Evolutionary conservation across 2,329 filamentous ascomycete species (phyloP).

Genomic region (Fusarium algeriense): DNA sequence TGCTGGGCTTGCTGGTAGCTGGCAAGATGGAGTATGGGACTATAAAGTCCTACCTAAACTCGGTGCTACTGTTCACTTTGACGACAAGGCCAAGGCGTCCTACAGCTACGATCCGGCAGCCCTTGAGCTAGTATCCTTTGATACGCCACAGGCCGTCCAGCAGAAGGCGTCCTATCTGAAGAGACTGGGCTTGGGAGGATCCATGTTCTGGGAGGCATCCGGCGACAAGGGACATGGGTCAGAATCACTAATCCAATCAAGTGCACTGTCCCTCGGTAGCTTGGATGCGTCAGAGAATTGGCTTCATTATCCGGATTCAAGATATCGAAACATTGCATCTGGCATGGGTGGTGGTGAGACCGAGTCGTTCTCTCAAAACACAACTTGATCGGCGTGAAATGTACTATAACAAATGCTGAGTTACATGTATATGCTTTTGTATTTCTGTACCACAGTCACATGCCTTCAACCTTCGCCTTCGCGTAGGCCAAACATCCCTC

Average conservation of each 20-base stretch:
- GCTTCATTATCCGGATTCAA: slow-evolving; percentile 52
- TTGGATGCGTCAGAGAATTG: slow-evolving; percentile 11
- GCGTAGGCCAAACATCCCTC: too few species aligned
- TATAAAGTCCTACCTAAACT: slow-evolving; percentile 14
- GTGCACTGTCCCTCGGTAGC: background rate
- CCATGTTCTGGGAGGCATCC: slow-evolving; percentile 25
- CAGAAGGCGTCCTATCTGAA: slow-evolving; percentile 15
- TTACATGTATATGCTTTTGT: too few species aligned
- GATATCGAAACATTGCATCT: slow-evolving; percentile 65
- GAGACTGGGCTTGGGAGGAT: slow-evolving; percentile 6
- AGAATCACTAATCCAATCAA: slow-evolving; percentile 9
- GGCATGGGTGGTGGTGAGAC: background rate
- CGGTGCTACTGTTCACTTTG: background rate
- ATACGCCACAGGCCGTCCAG: slow-evolving; percentile 10
- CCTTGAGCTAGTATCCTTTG: slow-evolving; percentile 12
- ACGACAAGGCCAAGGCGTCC: slow-evolving; percentile 3
- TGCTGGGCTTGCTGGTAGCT: slow-evolving; percentile 2
- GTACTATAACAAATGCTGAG: too few species aligned
- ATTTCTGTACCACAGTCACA: too few species aligned
- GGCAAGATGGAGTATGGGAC: slow-evolving; percentile 17
- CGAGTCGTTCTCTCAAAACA: too few species aligned
- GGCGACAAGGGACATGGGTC: background rate
- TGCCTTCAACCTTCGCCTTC: too few species aligned
- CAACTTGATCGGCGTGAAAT: too few species aligned
- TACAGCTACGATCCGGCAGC: slow-evolving; percentile 12